Evolutionary conservation across 176 grass and related monocot genomes (phyloP).

Genomic region (Elymus sibiricus): DNA sequence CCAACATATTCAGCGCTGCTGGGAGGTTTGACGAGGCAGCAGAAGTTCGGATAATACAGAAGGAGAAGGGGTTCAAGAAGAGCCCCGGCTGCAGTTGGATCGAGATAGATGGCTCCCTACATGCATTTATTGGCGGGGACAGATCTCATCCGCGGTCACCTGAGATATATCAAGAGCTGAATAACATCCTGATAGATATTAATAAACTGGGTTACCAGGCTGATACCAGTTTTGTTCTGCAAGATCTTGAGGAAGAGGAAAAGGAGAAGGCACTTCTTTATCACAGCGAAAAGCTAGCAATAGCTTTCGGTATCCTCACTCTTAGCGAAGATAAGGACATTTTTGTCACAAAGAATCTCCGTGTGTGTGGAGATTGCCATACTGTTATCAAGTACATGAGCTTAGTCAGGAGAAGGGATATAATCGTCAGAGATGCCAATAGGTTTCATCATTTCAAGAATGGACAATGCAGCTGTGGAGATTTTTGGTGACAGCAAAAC

Average conservation of each 20-base stretch:
- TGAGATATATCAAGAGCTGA: conserved; percentile 60
- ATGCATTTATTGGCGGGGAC: conserved; percentile 80
- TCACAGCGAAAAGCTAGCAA: conserved; percentile 77
- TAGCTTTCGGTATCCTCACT: conserved; percentile 59
- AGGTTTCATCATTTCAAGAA: no score
- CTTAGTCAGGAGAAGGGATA: no score
- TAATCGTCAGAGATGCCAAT: no score
- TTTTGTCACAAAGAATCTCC: no score
- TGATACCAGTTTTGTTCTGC: conserved; percentile 63
- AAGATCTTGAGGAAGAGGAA: conserved; percentile 87
- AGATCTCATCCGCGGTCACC: conserved; percentile 55
- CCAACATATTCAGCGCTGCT: conserved; percentile 79
- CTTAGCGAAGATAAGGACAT: not conserved
- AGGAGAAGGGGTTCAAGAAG: conserved; percentile 1
- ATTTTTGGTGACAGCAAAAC: not conserved
- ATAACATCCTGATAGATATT: conserved; percentile 48
- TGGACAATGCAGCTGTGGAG: no score
- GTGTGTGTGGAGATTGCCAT: no score
- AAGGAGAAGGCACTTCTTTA: conserved; percentile 56
- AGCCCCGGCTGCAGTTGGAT: conserved; percentile 66
- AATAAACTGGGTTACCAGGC: conserved; percentile 67
- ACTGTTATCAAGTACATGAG: no score
- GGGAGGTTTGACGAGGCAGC: conserved; percentile 75
- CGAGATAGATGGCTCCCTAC: conserved; percentile 64
- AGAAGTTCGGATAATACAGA: conserved; percentile 67